Base-by-base conservation (phyloP, 192 early-diverging fungal genomes). In the Mortierella antarctica region DNA sequence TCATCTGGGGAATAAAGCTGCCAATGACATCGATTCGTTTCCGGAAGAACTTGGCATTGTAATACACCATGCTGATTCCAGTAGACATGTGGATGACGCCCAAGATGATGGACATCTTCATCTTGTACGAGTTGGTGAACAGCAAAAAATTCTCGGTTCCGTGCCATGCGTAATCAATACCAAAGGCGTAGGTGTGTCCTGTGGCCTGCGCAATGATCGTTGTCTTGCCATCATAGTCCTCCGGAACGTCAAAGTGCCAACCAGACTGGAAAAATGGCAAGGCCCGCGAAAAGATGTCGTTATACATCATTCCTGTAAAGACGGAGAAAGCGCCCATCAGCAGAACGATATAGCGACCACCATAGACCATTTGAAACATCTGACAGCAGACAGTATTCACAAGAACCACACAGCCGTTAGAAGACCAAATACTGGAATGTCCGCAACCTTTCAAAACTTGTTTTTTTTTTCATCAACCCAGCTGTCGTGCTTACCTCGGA, bases 71-170 rank as follows among this genome's bases (percentile, higher is more conserved):
- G 59, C 89, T 88, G 65, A 97, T 94, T 41, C 95, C 98, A 82
- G 97, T 95, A 21, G 91, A 86, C 98, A 99, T 99, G 82, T 99
- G 98, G 67, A 97, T 89, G 40, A 99, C 96, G 57, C 98, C 98
- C 23, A 99, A 68, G 49, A 99, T 89, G 72, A 99, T 92, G 7
- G 96, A 93, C 92, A 95, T 94, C 83, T 99, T 99, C 98, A 99
- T 99, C 88, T 99, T 99, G 89, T 99, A 99, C 59, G 97, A 97
- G 86, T 99, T 99, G 48, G 92, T 89, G 73, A 99, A 99, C 47
- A 98, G 71, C 65, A 99, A 90, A 74, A 85, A 91, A 87, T 99
- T 99, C 47, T 97, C 95, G 6, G 96, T 87, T 59, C 90, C 92
- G 66, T 96, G 94, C 98, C 98, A 99, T 4, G 91, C 52, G 46